phyloP scores from a whole-genome alignment of 2,329 filamentous ascomycete species.

The Penicillium sp. region DNA sequence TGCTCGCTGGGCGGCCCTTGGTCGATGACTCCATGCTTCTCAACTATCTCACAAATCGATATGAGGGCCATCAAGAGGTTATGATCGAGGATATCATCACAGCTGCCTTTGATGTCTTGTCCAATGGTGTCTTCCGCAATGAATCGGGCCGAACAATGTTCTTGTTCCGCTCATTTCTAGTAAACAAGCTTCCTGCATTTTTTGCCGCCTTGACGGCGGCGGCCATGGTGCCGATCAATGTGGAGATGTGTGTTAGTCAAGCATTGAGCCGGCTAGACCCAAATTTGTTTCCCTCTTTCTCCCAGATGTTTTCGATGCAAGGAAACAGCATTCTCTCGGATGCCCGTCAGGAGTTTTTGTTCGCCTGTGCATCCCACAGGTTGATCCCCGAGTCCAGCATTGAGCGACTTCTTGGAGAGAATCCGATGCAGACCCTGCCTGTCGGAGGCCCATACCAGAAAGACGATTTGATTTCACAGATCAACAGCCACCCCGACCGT shows the following conservation, averaged over 20 bases:
- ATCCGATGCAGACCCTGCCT: slow-evolving; percentile 76
- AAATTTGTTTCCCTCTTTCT: slow-evolving; percentile 64
- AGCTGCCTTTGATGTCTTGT: slow-evolving; percentile 84
- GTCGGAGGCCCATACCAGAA: slow-evolving; percentile 73
- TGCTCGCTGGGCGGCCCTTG: slow-evolving; percentile 76
- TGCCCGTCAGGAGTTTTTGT: slow-evolving; percentile 80
- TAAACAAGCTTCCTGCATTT: slow-evolving; percentile 68
- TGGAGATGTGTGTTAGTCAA: slow-evolving; percentile 66
- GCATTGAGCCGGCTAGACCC: slow-evolving; percentile 64
- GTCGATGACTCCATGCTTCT: slow-evolving; percentile 79
- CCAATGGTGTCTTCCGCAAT: slow-evolving; percentile 77
- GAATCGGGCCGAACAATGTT: slow-evolving; percentile 63
- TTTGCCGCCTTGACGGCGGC: slow-evolving; percentile 58
- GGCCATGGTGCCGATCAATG: slow-evolving; percentile 59
- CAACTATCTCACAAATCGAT: slow-evolving; percentile 79
- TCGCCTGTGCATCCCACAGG: slow-evolving; percentile 83
- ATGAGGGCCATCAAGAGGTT: slow-evolving; percentile 76
- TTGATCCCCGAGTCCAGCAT: slow-evolving; percentile 79
- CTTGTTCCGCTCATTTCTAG: slow-evolving; percentile 80
- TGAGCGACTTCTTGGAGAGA: slow-evolving; percentile 77
- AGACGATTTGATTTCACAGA: slow-evolving; percentile 75
- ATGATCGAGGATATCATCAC: slow-evolving; percentile 81
- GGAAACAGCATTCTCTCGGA: slow-evolving; percentile 61
- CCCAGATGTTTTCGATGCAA: slow-evolving; percentile 63
- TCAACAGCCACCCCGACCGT: slow-evolving; percentile 71